Evolutionary conservation across 495 filamentous ascomycete species (phyloP), one percentile per base, ranked within the genome.

Genomic region (Neurospora tetraspora): DNA sequence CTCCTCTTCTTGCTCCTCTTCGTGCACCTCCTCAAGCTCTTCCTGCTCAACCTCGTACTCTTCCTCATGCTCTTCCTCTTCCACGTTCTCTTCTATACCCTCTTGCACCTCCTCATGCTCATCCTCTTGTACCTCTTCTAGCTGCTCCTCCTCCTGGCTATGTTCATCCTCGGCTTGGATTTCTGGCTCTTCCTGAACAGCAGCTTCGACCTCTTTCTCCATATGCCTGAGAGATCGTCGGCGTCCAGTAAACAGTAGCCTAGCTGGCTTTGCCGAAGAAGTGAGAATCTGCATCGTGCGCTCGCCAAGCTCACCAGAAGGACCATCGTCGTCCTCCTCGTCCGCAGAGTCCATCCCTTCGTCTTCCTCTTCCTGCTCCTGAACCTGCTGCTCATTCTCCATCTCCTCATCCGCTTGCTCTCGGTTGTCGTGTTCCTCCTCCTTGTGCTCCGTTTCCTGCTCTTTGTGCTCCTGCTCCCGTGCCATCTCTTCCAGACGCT

Each of bases 331-430:
- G 7, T 65, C 53, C 14, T 34, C 53, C 7, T 65, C 53, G 27
- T 84, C 73, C 1, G 47, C 39, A 7, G 73, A 37, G 18, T 38
- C 16, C 23, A 73, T 69, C 31, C 76, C 53, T 65, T 65, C 14
- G 53, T 65, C 53, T 34, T 65, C 53, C 27, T 34, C 1, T 4
- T 31, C 53, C 12, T 34, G 53, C 7, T 65, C 53, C 0, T 34
- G 1, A 8, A 65, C 31, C 27, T 65, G 53, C 6, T 34, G 27
- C 2, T 78, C 72, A 0, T 31, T 53, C 27, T 70, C 70, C 11
- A 6, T 34, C 23, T 73, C 74, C 34, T 76, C 74, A 8, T 27
- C 40, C 16, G 2, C 59, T 34, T 12, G 31, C 2, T 0, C 36
- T 4, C 14, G 14, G 31, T 10, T 65, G 18, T 71, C 39, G 6